A percentile compares a stretch with the other conserved stretches of the same genome.
Evolutionary conservation across 345 rosid species (phyloP).

Genomic region (Acer campestre): DNA sequence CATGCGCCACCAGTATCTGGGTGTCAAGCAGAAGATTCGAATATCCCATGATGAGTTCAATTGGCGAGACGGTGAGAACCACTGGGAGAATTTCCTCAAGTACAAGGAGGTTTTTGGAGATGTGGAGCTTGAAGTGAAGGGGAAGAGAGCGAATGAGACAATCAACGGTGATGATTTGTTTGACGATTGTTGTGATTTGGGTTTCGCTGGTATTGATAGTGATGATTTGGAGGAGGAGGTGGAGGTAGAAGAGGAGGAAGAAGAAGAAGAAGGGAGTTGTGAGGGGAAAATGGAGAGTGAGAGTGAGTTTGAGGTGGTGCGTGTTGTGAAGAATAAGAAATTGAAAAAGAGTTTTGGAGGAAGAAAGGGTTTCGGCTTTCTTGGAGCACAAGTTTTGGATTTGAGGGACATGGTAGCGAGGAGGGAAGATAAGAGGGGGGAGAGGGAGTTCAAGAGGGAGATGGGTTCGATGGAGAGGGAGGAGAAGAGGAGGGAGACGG

Average conservation of each 20-base stretch:
- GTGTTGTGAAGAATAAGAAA: slow-evolving; percentile 30
- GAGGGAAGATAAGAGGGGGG: slow-evolving; percentile 67
- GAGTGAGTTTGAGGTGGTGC: slow-evolving; percentile 41
- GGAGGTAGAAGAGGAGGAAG: slow-evolving; percentile 21
- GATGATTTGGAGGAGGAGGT: slow-evolving; percentile 50
- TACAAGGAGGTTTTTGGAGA: slow-evolving; percentile 82
- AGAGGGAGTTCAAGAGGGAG: slow-evolving; percentile 52
- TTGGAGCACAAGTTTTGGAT: slow-evolving; percentile 53
- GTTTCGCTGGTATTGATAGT: slow-evolving; percentile 47
- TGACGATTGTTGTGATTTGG: slow-evolving; percentile 46
- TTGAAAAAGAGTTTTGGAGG: slow-evolving; percentile 32
- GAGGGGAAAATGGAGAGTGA: slow-evolving; percentile 33
- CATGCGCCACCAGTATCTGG: slow-evolving; percentile 83
- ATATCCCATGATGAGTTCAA: slow-evolving; percentile 52
- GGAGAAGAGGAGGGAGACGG: slow-evolving; percentile 49
- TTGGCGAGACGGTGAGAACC: slow-evolving; percentile 76
- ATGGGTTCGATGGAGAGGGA: slow-evolving; percentile 38
- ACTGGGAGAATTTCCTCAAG: slow-evolving; percentile 76
- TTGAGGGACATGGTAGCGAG: slow-evolving; percentile 49
- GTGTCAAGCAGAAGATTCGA: slow-evolving; percentile 84
- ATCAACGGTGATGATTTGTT: slow-evolving; percentile 41
- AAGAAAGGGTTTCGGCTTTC: slow-evolving; percentile 47
- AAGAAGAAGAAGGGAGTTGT: slow-evolving; percentile 36
- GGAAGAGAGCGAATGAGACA: slow-evolving; percentile 37
- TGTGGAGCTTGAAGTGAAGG: slow-evolving; percentile 66